A percentile compares a stretch with the other conserved stretches of the same genome.
Evolutionary conservation across 345 rosid species (phyloP).

Genomic region (Laguncularia racemosa): DNA sequence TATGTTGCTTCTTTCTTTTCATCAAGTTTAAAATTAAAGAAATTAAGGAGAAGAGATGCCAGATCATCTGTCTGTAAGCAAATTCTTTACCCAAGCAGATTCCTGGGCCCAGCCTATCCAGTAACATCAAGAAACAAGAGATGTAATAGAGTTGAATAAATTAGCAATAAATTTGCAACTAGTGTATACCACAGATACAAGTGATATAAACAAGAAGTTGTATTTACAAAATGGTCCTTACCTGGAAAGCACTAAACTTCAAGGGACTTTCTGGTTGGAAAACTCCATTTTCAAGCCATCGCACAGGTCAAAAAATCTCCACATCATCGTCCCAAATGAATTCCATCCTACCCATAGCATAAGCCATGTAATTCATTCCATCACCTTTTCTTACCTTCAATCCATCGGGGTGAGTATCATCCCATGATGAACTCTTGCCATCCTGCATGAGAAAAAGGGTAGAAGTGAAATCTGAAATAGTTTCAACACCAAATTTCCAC

Average conservation of each 20-base stretch:
- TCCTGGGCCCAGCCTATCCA: constrained; percentile 33
- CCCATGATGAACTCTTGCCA: constrained; percentile 22
- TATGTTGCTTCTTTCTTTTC: constrained; percentile 20
- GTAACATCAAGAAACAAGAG: background rate
- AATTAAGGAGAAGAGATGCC: constrained; percentile 22
- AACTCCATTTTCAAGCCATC: constrained; percentile 30
- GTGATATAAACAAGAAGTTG: no score
- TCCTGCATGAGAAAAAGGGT: constrained; percentile 15
- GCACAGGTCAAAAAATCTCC: constrained; percentile 28
- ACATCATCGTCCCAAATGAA: constrained; percentile 32
- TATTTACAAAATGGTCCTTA: background rate
- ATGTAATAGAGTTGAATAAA: background rate
- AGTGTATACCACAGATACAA: no score
- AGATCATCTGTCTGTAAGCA: constrained; percentile 36
- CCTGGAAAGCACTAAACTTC: constrained; percentile 36
- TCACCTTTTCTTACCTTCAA: constrained; percentile 29
- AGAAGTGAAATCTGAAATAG: background rate
- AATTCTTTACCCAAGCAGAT: constrained; percentile 36
- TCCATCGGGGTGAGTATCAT: constrained; percentile 35
- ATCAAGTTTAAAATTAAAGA: constrained; percentile 28
- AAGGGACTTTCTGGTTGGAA: constrained; percentile 28
- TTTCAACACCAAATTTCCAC: no score
- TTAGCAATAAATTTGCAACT: no score
- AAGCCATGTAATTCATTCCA: constrained; percentile 18
- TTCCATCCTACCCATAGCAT: constrained; percentile 37